Evolutionary conservation across 768 basidiomycete genomes (phyloP).

Genomic region (Dioszegia crocea): DNA sequence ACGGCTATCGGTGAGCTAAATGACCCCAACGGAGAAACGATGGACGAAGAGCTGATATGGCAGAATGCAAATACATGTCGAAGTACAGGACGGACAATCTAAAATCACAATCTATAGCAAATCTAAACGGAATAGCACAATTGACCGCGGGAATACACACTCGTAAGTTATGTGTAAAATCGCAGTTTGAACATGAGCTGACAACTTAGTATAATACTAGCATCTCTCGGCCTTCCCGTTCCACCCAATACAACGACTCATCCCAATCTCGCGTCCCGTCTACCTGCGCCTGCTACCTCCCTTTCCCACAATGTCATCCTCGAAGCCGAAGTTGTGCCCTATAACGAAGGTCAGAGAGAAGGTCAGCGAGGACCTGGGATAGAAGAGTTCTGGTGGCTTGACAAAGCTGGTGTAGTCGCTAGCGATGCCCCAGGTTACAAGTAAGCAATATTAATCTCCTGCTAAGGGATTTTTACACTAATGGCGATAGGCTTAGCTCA

Average conservation of each 20-base stretch:
- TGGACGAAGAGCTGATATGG: neutral
- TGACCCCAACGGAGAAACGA: too few relatives aligned
- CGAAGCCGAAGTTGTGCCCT: constrained; percentile 91
- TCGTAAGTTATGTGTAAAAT: constrained; percentile 32
- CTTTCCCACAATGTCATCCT: constrained; percentile 50
- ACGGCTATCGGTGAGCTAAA: constrained; percentile 69
- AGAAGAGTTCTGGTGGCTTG: constrained; percentile 61
- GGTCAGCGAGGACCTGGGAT: constrained; percentile 53
- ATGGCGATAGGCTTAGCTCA: neutral
- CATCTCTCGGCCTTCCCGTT: constrained; percentile 57
- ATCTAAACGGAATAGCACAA: constrained; percentile 74
- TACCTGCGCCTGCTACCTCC: neutral
- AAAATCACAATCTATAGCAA: constrained; percentile 81
- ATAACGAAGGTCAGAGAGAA: constrained; percentile 55
- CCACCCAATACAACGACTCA: constrained; percentile 6
- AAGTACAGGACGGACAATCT: constrained; percentile 52
- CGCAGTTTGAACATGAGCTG: neutral
- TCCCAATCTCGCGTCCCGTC: constrained; percentile 3
- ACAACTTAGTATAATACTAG: constrained; percentile 57
- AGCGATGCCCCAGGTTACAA: neutral
- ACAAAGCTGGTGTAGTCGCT: constrained; percentile 26
- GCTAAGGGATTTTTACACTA: neutral
- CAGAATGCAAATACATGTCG: constrained; percentile 80
- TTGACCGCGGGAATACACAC: constrained; percentile 68
- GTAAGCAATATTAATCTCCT: neutral